These are phyloP conservation scores for Melampsora larici-populina DNA, from an alignment of 1,284 basidiomycete genomes.

Conservation along the genomic window DNA sequence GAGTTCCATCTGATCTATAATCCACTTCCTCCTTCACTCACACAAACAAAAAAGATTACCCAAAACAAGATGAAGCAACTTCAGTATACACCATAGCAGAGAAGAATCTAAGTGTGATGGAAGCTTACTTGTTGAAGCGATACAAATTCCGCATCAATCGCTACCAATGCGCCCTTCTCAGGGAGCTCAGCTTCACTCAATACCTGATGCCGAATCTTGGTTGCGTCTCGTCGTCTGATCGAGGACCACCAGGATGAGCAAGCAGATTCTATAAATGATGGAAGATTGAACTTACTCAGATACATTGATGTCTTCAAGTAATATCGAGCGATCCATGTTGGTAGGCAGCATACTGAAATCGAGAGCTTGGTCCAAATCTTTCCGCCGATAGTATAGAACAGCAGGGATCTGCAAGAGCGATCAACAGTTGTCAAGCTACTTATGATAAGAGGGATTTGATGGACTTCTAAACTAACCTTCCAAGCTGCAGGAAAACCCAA, in stretches of 20 bases:
- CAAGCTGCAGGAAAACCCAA: slow-evolving; percentile 80
- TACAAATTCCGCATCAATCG: slow-evolving; percentile 98
- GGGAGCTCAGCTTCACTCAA: slow-evolving; percentile 75
- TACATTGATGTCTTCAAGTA: slow-evolving; percentile 82
- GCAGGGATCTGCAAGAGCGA: slow-evolving; percentile 67
- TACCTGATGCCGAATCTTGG: slow-evolving; percentile 71
- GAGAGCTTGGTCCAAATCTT: slow-evolving; percentile 63
- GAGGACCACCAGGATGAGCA: slow-evolving; percentile 2
- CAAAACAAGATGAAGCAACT: no score
- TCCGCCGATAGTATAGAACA: slow-evolving; percentile 78
- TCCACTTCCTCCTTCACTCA: slow-evolving; percentile 79
- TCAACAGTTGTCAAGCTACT: neutral
- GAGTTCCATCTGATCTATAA: slow-evolving; percentile 87
- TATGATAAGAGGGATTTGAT: neutral
- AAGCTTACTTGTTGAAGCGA: slow-evolving; percentile 76
- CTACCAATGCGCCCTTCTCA: slow-evolving; percentile 75
- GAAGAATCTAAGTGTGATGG: no score
- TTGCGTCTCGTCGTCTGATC: slow-evolving; percentile 69
- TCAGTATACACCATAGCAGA: no score
- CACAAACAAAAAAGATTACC: neutral
- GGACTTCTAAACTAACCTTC: slow-evolving; percentile 65
- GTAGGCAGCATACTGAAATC: slow-evolving; percentile 68
- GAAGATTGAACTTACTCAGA: slow-evolving; percentile 62
- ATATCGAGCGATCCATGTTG: slow-evolving; percentile 68
- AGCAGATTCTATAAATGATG: neutral